These are phyloP conservation scores for Ramichloridium luteum DNA, from an alignment of 2,329 filamentous ascomycete species.

Conservation along the genomic window DNA sequence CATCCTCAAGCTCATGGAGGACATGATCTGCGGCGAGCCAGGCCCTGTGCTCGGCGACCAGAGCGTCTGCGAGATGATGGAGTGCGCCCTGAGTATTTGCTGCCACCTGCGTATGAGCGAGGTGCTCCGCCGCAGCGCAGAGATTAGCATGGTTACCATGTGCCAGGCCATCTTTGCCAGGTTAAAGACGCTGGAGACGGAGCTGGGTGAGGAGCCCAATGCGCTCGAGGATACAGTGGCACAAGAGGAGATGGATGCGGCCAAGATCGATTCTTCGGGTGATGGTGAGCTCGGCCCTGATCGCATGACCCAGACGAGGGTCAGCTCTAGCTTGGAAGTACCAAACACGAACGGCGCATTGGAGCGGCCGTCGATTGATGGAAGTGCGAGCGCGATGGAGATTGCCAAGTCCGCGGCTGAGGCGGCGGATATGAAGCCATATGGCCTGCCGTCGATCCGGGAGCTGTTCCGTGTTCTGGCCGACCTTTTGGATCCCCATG, in stretches of 20 bases:
- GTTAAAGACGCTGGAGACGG: conserved; percentile 72
- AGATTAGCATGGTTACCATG: conserved; percentile 97
- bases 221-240: conserved; percentile 50
- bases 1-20: conserved; percentile 95
- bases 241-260: conserved; percentile 56
- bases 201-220: conserved; percentile 51
- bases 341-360: conserved; percentile 25
- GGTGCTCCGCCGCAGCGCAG: conserved; percentile 76
- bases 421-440: conserved; percentile 59
- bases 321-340: conserved; percentile 50
- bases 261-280: conserved; percentile 65
- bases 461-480: conserved; percentile 91
- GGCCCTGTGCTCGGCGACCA: conserved; percentile 92
- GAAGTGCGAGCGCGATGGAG: conserved; percentile 33
- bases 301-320: conserved; percentile 29
- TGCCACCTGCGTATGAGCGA: conserved; percentile 87
- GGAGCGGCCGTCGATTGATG: conserved; percentile 24
- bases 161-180: conserved; percentile 96
- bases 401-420: conserved; percentile 30
- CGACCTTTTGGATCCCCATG: conserved; percentile 84
- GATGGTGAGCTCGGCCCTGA: conserved; percentile 34
- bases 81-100: conserved; percentile 91
- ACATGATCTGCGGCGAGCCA: conserved; percentile 88
- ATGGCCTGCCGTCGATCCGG: conserved; percentile 84
- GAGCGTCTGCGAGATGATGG: conserved; percentile 99